Percentiles rank a stretch among this genome's conserved stretches.
These are phyloP conservation scores for Penicillium fimorum DNA, from an alignment of 495 filamentous ascomycete genomes.

Conservation along the genomic window DNA sequence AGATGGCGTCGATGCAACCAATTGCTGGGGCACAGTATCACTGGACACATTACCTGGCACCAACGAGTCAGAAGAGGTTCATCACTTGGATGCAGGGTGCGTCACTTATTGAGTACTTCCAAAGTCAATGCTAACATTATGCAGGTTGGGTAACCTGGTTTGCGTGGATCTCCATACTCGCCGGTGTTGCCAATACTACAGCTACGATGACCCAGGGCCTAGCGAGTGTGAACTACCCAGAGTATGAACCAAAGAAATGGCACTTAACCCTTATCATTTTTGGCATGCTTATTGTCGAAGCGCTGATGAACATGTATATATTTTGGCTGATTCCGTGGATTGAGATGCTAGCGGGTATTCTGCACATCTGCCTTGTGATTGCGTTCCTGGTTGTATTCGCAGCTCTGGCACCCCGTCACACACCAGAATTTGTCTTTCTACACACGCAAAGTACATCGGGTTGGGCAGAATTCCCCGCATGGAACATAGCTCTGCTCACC, in stretches of 20 bases:
- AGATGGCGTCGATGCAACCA: slow-evolving; percentile 34
- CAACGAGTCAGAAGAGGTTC: slow-evolving; percentile 20
- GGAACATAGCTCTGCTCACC: slow-evolving; percentile 37
- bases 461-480: slow-evolving; percentile 33
- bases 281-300: slow-evolving; percentile 17
- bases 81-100: slow-evolving; percentile 38
- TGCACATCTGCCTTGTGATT: slow-evolving; percentile 37
- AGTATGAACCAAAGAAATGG: slow-evolving; percentile 21
- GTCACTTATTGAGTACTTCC: neutral
- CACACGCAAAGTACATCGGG: slow-evolving; percentile 32
- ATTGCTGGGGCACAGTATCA: slow-evolving; percentile 34
- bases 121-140: neutral
- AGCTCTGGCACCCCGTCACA: slow-evolving; percentile 13
- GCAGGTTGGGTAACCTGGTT: slow-evolving; percentile 14
- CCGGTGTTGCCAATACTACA: slow-evolving; percentile 15
- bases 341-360: slow-evolving; percentile 33
- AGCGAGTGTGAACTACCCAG: slow-evolving; percentile 36
- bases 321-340: slow-evolving; percentile 35
- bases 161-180: slow-evolving; percentile 20
- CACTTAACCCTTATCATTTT: slow-evolving; percentile 21
- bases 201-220: slow-evolving; percentile 42
- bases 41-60: slow-evolving; percentile 40
- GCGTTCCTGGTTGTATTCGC: slow-evolving; percentile 28
- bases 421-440: slow-evolving; percentile 16
- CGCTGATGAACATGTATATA: slow-evolving; percentile 23